Evolutionary conservation across 495 filamentous ascomycete genomes (phyloP).

Genomic region (Aspergillus funiculosus): DNA sequence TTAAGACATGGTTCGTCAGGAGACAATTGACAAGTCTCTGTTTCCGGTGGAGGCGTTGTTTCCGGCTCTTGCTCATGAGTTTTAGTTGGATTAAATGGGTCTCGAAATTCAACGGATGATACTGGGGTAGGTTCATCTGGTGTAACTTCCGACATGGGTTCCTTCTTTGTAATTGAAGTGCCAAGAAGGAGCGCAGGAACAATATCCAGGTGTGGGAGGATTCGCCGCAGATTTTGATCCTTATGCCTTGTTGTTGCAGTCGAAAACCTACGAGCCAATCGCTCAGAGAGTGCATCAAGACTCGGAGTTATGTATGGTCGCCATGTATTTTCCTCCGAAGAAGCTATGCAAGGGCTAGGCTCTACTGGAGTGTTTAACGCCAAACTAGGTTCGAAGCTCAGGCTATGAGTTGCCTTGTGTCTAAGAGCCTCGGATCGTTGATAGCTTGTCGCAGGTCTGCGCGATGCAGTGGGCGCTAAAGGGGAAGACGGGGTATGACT

Average conservation of each 20-base stretch:
- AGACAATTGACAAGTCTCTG: conserved; percentile 17
- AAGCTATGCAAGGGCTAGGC: conserved; percentile 15
- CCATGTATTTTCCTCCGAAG: conserved; percentile 30
- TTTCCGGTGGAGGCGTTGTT: conserved; percentile 8
- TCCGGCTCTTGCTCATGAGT: conserved; percentile 2
- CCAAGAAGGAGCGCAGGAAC: conserved; percentile 40
- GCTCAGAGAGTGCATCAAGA: conserved; percentile 31
- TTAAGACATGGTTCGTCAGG: conserved; percentile 27
- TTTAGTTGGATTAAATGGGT: conserved; percentile 29
- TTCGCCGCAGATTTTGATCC: conserved; percentile 24
- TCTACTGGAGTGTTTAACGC: conserved; percentile 12
- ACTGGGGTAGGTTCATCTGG: conserved; percentile 2
- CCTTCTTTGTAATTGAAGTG: conserved; percentile 27
- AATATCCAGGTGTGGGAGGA: conserved; percentile 21
- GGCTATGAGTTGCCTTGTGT: conserved; percentile 33
- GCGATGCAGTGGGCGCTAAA: conserved; percentile 50
- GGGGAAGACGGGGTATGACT: conserved; percentile 37
- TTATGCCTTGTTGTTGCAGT: conserved; percentile 22
- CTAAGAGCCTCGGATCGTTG: conserved; percentile 71
- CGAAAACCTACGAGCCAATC: conserved; percentile 29
- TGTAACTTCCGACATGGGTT: conserved; percentile 4
- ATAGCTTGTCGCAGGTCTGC: conserved; percentile 81
- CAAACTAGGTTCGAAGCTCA: conserved; percentile 30
- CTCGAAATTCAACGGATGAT: conserved; percentile 29
- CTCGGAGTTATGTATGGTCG: conserved; percentile 42